Percentiles rank a stretch among this genome's conserved stretches.
These are phyloP conservation scores for Nematocida major DNA, from an alignment of 371 early-diverging fungal genomes.

Conservation along the genomic window DNA sequence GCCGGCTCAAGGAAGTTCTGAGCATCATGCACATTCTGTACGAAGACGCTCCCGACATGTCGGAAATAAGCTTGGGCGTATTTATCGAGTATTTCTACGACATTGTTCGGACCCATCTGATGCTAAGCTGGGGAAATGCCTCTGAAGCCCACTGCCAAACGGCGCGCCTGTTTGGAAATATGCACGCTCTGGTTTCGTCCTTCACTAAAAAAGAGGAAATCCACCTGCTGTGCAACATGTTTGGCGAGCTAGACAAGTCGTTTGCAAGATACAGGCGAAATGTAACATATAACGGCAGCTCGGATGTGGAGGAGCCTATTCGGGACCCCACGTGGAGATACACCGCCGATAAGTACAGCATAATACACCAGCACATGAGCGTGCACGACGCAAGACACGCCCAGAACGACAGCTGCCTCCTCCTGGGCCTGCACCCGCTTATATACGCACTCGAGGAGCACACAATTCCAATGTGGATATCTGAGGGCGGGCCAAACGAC, in stretches of 20 bases:
- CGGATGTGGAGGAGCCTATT: no score
- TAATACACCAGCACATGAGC: conserved; percentile 9
- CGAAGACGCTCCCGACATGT: neutral
- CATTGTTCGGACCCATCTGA: neutral
- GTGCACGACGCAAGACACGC: neutral
- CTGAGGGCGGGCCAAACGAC: neutral
- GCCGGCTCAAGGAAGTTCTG: neutral
- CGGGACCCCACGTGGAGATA: neutral
- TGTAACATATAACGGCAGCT: no score
- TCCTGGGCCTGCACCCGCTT: neutral
- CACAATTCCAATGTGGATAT: conserved; percentile 1
- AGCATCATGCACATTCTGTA: neutral
- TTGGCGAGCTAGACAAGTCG: neutral
- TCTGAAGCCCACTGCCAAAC: neutral
- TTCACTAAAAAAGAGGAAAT: neutral
- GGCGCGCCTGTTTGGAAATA: neutral
- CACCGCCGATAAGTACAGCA: neutral
- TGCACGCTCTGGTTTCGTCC: neutral
- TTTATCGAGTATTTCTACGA: neutral
- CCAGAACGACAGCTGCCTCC: neutral
- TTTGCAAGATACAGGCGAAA: neutral
- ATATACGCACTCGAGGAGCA: neutral
- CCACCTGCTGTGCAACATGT: neutral
- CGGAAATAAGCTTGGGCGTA: neutral
- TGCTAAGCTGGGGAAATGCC: neutral